phyloP scores from a whole-genome alignment of 2,329 filamentous ascomycete genomes.

The Emergomyces orientalis region DNA sequence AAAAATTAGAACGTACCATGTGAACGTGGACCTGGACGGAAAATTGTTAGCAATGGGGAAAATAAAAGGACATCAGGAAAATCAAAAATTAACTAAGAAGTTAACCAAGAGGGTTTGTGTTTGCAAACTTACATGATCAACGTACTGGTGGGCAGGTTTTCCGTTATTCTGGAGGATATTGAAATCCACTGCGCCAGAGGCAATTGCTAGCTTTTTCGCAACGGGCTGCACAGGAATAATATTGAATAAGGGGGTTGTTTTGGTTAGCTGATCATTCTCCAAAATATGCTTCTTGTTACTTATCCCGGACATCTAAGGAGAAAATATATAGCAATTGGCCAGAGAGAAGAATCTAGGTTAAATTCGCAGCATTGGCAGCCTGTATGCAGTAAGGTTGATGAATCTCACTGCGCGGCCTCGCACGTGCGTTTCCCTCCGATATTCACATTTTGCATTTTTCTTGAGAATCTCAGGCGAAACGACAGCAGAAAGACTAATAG shows the following conservation, averaged over 20 bases:
- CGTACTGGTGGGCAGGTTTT: slow-evolving; percentile 77
- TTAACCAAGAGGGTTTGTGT: background rate
- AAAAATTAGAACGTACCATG: slow-evolving; percentile 51
- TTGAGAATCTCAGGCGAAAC: background rate
- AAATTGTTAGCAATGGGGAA: slow-evolving; percentile 2
- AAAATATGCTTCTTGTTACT: background rate
- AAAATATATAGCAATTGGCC: background rate
- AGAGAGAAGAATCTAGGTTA: background rate
- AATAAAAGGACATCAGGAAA: background rate
- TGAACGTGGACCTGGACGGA: slow-evolving; percentile 75
- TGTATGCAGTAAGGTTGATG: background rate
- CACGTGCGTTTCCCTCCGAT: no score
- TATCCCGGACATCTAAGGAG: background rate
- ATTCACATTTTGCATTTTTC: background rate
- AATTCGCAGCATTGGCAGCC: background rate
- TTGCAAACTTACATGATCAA: slow-evolving; percentile 64
- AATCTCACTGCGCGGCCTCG: background rate
- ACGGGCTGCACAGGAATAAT: slow-evolving; percentile 47
- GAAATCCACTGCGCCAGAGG: slow-evolving; percentile 68
- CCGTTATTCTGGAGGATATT: slow-evolving; percentile 98
- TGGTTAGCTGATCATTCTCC: slow-evolving; percentile 12
- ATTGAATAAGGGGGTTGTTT: slow-evolving; percentile 8
- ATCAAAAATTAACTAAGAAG: background rate
- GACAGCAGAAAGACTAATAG: background rate
- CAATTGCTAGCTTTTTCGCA: slow-evolving; percentile 75